Base-by-base conservation (phyloP, 768 basidiomycete genomes). In the Polyporus arcularius region DNA sequence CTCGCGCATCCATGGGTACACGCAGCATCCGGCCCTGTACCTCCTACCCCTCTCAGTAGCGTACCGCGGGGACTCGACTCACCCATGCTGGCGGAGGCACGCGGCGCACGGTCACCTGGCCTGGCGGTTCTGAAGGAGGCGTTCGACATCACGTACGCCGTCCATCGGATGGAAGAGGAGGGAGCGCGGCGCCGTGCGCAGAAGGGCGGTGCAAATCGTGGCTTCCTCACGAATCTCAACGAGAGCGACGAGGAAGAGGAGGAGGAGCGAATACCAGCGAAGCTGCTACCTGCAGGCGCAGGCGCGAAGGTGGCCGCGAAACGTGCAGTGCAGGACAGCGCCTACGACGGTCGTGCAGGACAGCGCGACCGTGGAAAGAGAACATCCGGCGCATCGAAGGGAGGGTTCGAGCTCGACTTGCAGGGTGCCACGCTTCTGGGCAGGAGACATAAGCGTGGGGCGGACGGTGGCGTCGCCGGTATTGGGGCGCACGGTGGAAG, bases 91-190 rank as follows among this genome's bases (percentile, higher is more conserved):
- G 86, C 87, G 2, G 87, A 90, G 18, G 87, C 87, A 1, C 87
- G 88, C 47, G 68, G 69, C 41, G 90, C 88, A 6, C 88, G 93
- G 43, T 98, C 96, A 53, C 97, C 97, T 3, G 96, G 97, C 26
- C 71, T 98, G 30, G 90, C 94, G 0, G 87, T 90, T 0, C 86
- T 99, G 73, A 98, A 97, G 71, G 97, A 98, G 72, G 96, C 97
- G 4, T 98, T 99, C 75, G 97, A 99, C 73, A 89, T 99, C 70
- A 96, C 97, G 1, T 98, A 98, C 73, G 96, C 97, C 4, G 97
- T 99, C 0, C 97, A 99, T 74, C 88, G 96, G 16, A 98, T 98
- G 96, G 96, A 98, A 72, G 97, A 99, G 74, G 97, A 99, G 75
- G 96, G 95, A 14, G 92, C 91, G 0, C 83, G 92, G 56, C 80